Percentiles rank a stretch among this genome's conserved stretches.
Evolutionary conservation across 2,329 filamentous ascomycete species (phyloP).

Genomic region (Sarocladiaceae sp.): DNA sequence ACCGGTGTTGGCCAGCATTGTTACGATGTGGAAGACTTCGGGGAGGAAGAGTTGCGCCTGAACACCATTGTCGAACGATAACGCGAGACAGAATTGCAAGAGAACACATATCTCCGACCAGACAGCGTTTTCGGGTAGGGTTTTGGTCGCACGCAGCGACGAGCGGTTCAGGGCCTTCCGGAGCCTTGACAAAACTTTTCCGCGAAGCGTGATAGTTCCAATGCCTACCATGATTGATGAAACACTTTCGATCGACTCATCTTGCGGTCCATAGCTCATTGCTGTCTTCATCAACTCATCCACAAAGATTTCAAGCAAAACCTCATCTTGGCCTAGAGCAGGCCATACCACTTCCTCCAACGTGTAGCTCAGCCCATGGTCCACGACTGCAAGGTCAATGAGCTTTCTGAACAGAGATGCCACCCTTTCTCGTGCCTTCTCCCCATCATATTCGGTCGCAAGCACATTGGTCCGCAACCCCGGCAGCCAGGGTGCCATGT

Average conservation of each 20-base stretch:
- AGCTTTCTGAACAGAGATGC: constrained; percentile 61
- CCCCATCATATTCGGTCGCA: constrained; percentile 55
- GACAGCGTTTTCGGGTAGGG: constrained; percentile 61
- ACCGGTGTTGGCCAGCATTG: constrained; percentile 66
- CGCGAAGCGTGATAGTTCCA: constrained; percentile 60
- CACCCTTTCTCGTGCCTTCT: constrained; percentile 63
- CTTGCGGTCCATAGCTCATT: constrained; percentile 50
- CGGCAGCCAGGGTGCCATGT: constrained; percentile 67
- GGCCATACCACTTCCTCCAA: constrained; percentile 67
- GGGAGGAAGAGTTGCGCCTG: constrained; percentile 65
- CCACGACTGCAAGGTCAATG: constrained; percentile 60
- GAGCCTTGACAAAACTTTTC: constrained; percentile 60
- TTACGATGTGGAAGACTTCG: constrained; percentile 67
- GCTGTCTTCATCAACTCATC: constrained; percentile 65
- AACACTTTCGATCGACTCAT: constrained; percentile 56
- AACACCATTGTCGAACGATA: constrained; percentile 64
- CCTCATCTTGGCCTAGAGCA: constrained; percentile 59
- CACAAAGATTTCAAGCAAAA: constrained; percentile 61
- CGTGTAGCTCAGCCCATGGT: constrained; percentile 53
- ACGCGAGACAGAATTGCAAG: constrained; percentile 60
- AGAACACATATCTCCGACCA: constrained; percentile 68
- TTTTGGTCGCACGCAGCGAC: constrained; percentile 61
- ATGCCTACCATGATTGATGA: constrained; percentile 61
- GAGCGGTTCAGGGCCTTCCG: constrained; percentile 65
- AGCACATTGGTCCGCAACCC: constrained; percentile 57